Conservation (phyloP, 148 eudicot genomes). For the Rhododendron henanense region DNA sequence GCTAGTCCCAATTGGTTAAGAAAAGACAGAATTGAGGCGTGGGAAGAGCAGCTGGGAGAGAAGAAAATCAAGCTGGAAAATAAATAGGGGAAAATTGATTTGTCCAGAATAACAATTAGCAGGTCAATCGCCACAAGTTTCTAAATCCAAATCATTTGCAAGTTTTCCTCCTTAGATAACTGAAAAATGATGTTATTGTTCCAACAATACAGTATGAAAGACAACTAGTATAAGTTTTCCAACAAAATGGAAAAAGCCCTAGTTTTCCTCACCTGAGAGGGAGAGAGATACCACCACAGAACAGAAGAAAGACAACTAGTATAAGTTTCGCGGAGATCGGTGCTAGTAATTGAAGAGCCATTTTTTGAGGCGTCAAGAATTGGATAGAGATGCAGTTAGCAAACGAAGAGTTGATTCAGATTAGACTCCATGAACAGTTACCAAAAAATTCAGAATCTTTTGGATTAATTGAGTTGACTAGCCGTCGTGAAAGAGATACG, state of each 20-base stretch:
- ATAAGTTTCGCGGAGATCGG: conserved; percentile 3
- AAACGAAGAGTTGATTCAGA: background rate
- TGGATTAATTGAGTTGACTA: background rate
- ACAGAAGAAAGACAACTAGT: conserved; percentile 12
- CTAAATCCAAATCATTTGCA: background rate
- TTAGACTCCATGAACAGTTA: background rate
- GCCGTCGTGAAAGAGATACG: background rate
- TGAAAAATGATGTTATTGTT: background rate
- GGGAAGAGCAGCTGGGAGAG: background rate
- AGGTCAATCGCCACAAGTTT: background rate
- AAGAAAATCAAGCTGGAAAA: background rate
- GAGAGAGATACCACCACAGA: background rate
- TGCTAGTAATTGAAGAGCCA: conserved; percentile 6
- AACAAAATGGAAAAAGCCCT: background rate
- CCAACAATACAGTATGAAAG: background rate
- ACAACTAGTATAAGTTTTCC: background rate
- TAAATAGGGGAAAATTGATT: background rate
- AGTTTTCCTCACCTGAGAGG: conserved; percentile 24
- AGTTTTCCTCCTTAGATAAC: background rate
- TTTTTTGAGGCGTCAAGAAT: conserved; percentile 2
- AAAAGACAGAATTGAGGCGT: background rate
- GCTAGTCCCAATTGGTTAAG: background rate
- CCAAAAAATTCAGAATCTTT: background rate
- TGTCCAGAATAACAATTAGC: background rate
- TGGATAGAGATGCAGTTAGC: background rate